These are phyloP conservation scores for Styphnolobium japonicum DNA, from an alignment of 306 rosid species.

Conservation along the genomic window DNA sequence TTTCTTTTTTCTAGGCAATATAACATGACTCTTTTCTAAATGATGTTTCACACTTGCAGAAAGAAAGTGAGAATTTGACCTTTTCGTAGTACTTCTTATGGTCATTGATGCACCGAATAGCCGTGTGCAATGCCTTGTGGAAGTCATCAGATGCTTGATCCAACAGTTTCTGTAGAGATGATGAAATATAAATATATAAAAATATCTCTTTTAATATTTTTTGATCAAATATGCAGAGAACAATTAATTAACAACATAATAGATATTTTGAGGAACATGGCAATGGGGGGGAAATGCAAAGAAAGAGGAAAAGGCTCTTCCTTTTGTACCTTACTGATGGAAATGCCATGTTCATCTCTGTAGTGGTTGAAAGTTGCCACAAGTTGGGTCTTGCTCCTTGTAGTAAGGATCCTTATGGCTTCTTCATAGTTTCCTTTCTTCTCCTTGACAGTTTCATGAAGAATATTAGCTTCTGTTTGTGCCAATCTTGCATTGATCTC, in stretches of 20 bases:
- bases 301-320: neutral
- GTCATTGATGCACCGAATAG: slow-evolving; percentile 67
- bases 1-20: neutral
- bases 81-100: slow-evolving; percentile 81
- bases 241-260: neutral
- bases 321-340: slow-evolving; percentile 63
- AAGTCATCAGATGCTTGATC: slow-evolving; percentile 45
- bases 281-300: neutral
- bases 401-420: slow-evolving; percentile 63
- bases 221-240: neutral
- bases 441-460: slow-evolving; percentile 56
- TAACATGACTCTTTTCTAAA: neutral
- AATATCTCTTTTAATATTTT: neutral
- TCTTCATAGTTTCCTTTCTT: slow-evolving; percentile 58
- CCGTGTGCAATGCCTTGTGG: slow-evolving; percentile 55
- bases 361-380: slow-evolving; percentile 70
- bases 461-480: slow-evolving; percentile 57
- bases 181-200: neutral
- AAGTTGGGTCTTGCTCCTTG: slow-evolving; percentile 79
- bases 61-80: slow-evolving; percentile 39
- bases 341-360: slow-evolving; percentile 57
- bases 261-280: neutral
- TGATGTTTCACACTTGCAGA: neutral
- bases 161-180: slow-evolving; percentile 47
- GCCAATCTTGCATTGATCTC: slow-evolving; percentile 50